Base-by-base conservation (phyloP, 306 rosid species). In the Senna siamea region DNA sequence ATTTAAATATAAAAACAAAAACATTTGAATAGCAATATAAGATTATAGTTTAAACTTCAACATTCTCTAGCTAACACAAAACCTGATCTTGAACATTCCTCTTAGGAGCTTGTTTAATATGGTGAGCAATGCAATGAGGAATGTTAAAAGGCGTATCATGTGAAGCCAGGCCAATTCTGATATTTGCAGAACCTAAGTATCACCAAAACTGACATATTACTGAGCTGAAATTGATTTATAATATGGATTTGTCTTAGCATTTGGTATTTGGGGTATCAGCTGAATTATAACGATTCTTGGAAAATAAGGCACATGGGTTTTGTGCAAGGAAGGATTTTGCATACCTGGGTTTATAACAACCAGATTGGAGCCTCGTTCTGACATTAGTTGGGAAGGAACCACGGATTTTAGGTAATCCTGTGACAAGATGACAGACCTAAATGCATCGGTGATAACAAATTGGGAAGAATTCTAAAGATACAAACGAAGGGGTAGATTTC, bases 331-430 rank as follows among this genome's bases (percentile, higher is more conserved):
- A 41, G 74, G 23, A 72, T 43, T 60, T 79, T 22, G 59, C 70
- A 68, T 81, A 89, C 99, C 99, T 59, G 97, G 97, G 85, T 89
- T 94, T 78, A 88, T 87, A 34, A 94, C 93, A 82, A 94, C 92
- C 18, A 94, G 74, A 81, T 94, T 91, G 80, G 97, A 92, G 53
- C 99, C 97, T 81, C 97, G 86, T 72, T 94, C 97, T 55, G 90
- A 71, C 73, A 92, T 74, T 2, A 94, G 81, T 70, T 92, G 97
- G 6, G 99, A 92, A 81, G 99, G 99, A 17, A 88, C 93, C 37
- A 89, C 97, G 43, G 99, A 74, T 82, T 92, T 94, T 20, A 94
- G 87, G 89, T 91, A 94, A 83, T 94, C 99, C 97, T 94, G 87
- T 28, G 64, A 57, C 76, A 70, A 62, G 23, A 75, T 13, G 20